phyloP scores from a whole-genome alignment of 2,329 filamentous ascomycete genomes.

The Arthrinium puccinioides region DNA sequence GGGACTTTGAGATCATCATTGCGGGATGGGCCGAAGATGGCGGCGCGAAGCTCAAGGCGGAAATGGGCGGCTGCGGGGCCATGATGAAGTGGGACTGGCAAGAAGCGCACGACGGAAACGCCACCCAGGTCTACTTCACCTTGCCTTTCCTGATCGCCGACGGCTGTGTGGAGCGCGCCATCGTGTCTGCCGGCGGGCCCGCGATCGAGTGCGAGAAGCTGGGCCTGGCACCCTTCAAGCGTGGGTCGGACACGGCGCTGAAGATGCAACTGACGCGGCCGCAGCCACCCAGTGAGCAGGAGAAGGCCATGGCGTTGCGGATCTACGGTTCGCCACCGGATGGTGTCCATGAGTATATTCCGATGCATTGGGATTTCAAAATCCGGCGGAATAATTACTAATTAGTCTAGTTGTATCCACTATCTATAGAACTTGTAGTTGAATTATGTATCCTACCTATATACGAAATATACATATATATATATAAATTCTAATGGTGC shows the following conservation, averaged over 20 bases:
- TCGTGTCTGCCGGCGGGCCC: constrained; percentile 17
- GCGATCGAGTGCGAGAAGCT: constrained; percentile 11
- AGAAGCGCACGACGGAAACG: not conserved
- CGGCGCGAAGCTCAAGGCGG: not conserved
- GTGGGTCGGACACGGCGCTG: not conserved
- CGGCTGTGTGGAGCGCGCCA: constrained; percentile 19
- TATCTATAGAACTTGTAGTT: too few relatives aligned
- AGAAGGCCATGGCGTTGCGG: not conserved
- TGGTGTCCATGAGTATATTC: not conserved
- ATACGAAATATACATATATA: too few relatives aligned
- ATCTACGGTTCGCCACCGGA: not conserved
- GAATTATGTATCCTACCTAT: too few relatives aligned
- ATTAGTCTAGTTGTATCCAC: too few relatives aligned
- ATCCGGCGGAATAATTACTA: too few relatives aligned
- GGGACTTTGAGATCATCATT: not conserved
- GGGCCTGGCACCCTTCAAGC: not conserved
- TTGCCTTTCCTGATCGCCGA: constrained; percentile 15
- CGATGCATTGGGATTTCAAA: constrained; percentile 1
- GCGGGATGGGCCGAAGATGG: not conserved
- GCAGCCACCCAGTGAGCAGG: not conserved
- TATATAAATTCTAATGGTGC: too few relatives aligned
- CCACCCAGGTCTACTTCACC: constrained; percentile 10
- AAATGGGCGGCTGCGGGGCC: not conserved
- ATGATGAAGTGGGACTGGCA: not conserved
- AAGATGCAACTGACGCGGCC: not conserved